phyloP scores from a whole-genome alignment of 768 basidiomycete genomes.

The Collybia sp. region DNA sequence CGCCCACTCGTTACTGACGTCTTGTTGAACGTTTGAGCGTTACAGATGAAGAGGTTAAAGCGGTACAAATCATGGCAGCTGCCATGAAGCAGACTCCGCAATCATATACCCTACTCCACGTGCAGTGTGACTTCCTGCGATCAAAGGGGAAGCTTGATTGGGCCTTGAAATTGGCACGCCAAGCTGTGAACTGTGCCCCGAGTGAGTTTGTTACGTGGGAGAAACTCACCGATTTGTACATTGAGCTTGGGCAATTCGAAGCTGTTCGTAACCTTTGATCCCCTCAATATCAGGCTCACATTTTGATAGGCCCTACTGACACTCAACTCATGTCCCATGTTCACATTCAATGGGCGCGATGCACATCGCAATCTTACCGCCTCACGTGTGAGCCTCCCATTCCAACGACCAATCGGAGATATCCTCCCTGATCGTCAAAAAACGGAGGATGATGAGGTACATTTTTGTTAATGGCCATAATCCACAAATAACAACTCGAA shows the following conservation, averaged over 20 bases:
- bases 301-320: slow-evolving; percentile 68
- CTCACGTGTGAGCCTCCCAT: slow-evolving; percentile 78
- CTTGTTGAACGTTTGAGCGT: background rate
- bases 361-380: slow-evolving; percentile 81
- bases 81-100: slow-evolving; percentile 86
- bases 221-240: slow-evolving; percentile 92
- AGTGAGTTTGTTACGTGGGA: slow-evolving; percentile 99
- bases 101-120: slow-evolving; percentile 91
- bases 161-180: slow-evolving; percentile 87
- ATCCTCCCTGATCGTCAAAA: slow-evolving; percentile 83
- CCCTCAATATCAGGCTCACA: background rate
- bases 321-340: slow-evolving; percentile 99
- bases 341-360: slow-evolving; percentile 97
- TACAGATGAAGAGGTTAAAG: slow-evolving; percentile 96
- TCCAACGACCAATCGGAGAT: slow-evolving; percentile 80
- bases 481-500: background rate
- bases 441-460: slow-evolving; percentile 81
- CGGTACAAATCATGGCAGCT: slow-evolving; percentile 85
- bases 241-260: slow-evolving; percentile 85
- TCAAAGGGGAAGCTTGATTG: slow-evolving; percentile 81
- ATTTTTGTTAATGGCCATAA: slow-evolving; percentile 5
- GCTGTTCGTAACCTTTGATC: slow-evolving; percentile 38
- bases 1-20: background rate
- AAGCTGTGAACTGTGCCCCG: slow-evolving; percentile 97
- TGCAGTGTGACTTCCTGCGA: slow-evolving; percentile 90